phyloP scores from a whole-genome alignment of 208 protist genomes.

The Leishmania tarentolae region DNA sequence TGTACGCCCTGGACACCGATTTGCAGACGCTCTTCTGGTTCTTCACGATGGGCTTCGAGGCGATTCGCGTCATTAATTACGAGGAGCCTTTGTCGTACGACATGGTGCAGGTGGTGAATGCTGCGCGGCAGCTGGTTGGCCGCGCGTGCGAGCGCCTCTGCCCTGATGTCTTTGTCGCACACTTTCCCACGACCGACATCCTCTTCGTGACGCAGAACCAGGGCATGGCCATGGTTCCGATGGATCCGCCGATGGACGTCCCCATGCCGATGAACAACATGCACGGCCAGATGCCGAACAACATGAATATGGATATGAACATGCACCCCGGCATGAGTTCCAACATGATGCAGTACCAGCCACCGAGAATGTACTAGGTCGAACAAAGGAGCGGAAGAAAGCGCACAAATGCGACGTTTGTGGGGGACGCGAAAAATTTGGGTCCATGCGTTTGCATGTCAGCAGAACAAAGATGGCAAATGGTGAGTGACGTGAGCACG shows the following conservation, averaged over 20 bases:
- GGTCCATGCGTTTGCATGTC: background rate
- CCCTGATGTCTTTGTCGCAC: slow-evolving; percentile 28
- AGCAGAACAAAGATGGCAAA: background rate
- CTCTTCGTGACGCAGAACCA: slow-evolving; percentile 8
- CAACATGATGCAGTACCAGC: slow-evolving; percentile 35
- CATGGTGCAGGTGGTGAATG: slow-evolving; percentile 36
- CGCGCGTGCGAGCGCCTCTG: slow-evolving; percentile 44
- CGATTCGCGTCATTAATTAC: slow-evolving; percentile 48
- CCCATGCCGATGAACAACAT: slow-evolving; percentile 31
- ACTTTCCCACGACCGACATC: slow-evolving; percentile 29
- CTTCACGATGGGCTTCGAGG: slow-evolving; percentile 67
- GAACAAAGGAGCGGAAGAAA: background rate
- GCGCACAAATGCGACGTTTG: background rate
- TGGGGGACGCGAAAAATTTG: background rate
- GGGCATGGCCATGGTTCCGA: slow-evolving; percentile 14
- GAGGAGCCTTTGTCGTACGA: slow-evolving; percentile 33
- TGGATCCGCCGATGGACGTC: slow-evolving; percentile 20
- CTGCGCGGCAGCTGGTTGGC: slow-evolving; percentile 40
- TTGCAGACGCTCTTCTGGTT: slow-evolving; percentile 82
- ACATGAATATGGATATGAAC: slow-evolving; percentile 35
- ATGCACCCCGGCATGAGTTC: slow-evolving; percentile 26
- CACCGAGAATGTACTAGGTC: slow-evolving; percentile 25
- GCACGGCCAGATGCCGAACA: slow-evolving; percentile 20
- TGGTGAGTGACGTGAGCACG: background rate
- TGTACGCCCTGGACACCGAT: slow-evolving; percentile 58